Percentiles rank a stretch among this genome's conserved stretches.
These are phyloP conservation scores for Podospora fimiseda DNA, from an alignment of 495 filamentous ascomycete species.

Conservation along the genomic window DNA sequence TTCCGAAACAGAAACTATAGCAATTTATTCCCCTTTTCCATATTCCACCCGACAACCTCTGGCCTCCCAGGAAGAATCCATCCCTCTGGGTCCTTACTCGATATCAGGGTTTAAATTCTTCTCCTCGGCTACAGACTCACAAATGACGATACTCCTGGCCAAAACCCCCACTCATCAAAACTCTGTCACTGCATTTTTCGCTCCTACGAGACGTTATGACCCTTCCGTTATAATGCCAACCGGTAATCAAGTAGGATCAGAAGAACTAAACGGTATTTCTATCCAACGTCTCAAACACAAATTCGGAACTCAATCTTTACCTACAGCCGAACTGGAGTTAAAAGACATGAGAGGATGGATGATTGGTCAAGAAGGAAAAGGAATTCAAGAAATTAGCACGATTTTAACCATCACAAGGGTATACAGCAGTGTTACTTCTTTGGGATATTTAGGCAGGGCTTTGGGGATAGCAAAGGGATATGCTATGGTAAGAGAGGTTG, in stretches of 20 bases:
- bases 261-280: constrained; percentile 57
- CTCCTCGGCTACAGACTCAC: constrained; percentile 64
- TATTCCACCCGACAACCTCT: constrained; percentile 14
- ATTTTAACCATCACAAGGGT: constrained; percentile 65
- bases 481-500: constrained; percentile 33
- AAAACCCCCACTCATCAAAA: constrained; percentile 44
- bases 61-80: constrained; percentile 23
- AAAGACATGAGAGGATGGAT: constrained; percentile 56
- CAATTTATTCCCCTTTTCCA: constrained; percentile 23
- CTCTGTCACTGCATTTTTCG: constrained; percentile 60
- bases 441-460: constrained; percentile 53
- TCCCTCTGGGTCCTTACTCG: constrained; percentile 52
- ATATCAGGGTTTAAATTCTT: constrained; percentile 75
- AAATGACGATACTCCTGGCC: constrained; percentile 67
- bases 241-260: constrained; percentile 20
- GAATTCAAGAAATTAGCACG: constrained; percentile 59
- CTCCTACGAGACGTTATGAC: constrained; percentile 51
- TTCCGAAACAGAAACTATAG: constrained; percentile 62
- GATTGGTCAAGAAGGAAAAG: constrained; percentile 55
- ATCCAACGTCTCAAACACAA: constrained; percentile 67
- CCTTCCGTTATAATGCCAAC: constrained; percentile 23
- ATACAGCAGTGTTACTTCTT: constrained; percentile 53
- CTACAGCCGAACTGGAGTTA: constrained; percentile 64
- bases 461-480: constrained; percentile 56
- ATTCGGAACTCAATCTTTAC: constrained; percentile 60